phyloP scores from a whole-genome alignment of 441 rosid species.

The Jatropha multifida region DNA sequence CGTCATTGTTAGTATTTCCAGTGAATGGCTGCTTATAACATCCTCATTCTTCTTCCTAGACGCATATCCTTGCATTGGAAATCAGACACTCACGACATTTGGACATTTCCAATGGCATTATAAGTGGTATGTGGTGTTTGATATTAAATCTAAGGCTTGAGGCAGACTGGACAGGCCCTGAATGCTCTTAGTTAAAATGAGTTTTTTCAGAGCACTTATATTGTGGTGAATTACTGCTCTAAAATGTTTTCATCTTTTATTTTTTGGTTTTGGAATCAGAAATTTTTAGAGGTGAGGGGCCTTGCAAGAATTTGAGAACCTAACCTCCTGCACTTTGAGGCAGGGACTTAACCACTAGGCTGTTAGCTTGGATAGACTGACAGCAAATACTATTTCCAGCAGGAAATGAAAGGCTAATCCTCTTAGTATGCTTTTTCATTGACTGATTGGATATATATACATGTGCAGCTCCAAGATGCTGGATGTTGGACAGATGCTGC shows the following conservation, averaged over 20 bases:
- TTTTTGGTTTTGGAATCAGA: too few species aligned
- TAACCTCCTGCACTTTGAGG: too few species aligned
- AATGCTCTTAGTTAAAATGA: too few species aligned
- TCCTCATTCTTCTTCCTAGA: not conserved
- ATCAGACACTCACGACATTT: not conserved
- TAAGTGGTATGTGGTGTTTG: not conserved
- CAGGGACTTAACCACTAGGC: too few species aligned
- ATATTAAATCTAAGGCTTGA: too few species aligned
- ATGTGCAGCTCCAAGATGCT: slow-evolving; percentile 93
- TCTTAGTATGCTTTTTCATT: not conserved
- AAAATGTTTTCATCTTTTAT: too few species aligned
- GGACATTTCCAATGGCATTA: too few species aligned
- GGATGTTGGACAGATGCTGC: slow-evolving; percentile 99
- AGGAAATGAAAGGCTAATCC: not conserved
- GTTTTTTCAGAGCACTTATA: not conserved
- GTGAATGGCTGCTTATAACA: not conserved
- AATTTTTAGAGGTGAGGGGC: too few species aligned
- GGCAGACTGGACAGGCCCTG: too few species aligned
- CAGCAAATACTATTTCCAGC: not conserved
- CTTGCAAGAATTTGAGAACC: too few species aligned
- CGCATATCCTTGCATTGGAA: not conserved
- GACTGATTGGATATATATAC: slow-evolving; percentile 8
- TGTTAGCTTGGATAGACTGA: not conserved
- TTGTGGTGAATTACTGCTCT: not conserved
- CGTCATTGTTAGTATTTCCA: too few species aligned